A percentile compares a stretch with the other conserved stretches of the same genome.
phyloP scores from a whole-genome alignment of 2,329 filamentous ascomycete genomes.

The Didymella exigua region DNA sequence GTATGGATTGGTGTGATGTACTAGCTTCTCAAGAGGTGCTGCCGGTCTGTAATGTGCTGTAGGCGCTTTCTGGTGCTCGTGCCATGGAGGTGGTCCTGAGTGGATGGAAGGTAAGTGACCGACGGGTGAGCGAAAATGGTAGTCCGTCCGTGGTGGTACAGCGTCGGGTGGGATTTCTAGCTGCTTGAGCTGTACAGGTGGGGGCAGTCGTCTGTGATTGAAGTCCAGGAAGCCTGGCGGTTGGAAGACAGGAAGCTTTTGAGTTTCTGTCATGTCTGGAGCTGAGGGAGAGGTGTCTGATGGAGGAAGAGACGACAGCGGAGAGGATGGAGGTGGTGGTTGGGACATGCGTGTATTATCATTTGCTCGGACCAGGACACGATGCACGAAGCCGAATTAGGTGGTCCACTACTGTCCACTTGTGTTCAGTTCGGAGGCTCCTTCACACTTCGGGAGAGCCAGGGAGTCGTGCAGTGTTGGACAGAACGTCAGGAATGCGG shows the following conservation, averaged over 20 bases:
- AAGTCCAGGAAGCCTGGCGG: constrained; percentile 49
- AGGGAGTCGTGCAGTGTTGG: constrained; percentile 47
- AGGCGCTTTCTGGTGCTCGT: constrained; percentile 34
- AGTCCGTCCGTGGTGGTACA: constrained; percentile 47
- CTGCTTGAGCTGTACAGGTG: constrained; percentile 49
- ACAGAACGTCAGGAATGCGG: constrained; percentile 49
- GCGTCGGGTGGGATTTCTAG: constrained; percentile 47
- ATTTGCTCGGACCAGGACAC: constrained; percentile 48
- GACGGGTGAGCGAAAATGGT: constrained; percentile 48
- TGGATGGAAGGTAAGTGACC: constrained; percentile 47
- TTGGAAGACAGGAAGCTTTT: constrained; percentile 51
- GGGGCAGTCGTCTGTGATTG: constrained; percentile 48
- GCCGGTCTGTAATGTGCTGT: constrained; percentile 33
- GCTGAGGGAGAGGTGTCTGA: constrained; percentile 42
- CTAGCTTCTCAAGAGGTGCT: constrained; percentile 45
- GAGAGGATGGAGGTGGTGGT: constrained; percentile 48
- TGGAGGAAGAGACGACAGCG: constrained; percentile 51
- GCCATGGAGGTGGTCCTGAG: constrained; percentile 38
- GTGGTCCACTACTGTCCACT: constrained; percentile 31
- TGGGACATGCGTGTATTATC: constrained; percentile 53
- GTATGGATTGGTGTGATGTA: constrained; percentile 45
- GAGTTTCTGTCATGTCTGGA: constrained; percentile 54
- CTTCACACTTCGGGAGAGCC: constrained; percentile 43
- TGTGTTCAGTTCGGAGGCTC: constrained; percentile 45
- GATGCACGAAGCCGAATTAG: constrained; percentile 51